phyloP scores from a whole-genome alignment of 2,329 filamentous ascomycete genomes.

The Purpureocillium lavendulum region DNA sequence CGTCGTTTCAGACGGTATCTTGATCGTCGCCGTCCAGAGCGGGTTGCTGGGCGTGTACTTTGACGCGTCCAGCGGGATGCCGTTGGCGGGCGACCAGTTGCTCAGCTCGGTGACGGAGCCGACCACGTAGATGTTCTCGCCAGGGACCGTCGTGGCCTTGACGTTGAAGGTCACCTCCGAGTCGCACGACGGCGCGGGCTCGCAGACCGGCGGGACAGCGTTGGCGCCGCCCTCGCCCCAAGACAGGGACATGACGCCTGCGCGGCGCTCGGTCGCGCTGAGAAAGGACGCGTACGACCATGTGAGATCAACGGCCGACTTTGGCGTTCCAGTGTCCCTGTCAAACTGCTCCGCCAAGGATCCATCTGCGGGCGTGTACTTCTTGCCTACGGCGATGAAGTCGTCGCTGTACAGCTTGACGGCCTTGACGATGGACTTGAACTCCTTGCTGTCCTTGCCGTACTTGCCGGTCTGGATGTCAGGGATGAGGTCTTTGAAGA shows the following conservation, averaged over 20 bases:
- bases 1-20: slow-evolving; percentile 39
- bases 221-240: slow-evolving; percentile 32
- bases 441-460: slow-evolving; percentile 34
- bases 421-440: slow-evolving; percentile 46
- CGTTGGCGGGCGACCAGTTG: slow-evolving; percentile 27
- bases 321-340: slow-evolving; percentile 36
- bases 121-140: slow-evolving; percentile 12
- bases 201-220: slow-evolving; percentile 9
- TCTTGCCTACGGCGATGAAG: slow-evolving; percentile 51
- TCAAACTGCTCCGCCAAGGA: slow-evolving; percentile 58
- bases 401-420: slow-evolving; percentile 49
- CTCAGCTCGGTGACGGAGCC: slow-evolving; percentile 28
- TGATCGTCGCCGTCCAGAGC: slow-evolving; percentile 45
- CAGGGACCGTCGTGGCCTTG: slow-evolving; percentile 6
- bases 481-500: slow-evolving; percentile 60
- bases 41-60: slow-evolving; percentile 46
- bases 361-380: slow-evolving; percentile 54
- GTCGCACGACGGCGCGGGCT: slow-evolving; percentile 15
- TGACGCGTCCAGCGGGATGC: slow-evolving; percentile 39
- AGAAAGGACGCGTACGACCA: slow-evolving; percentile 65
- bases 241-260: slow-evolving; percentile 40
- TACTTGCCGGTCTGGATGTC: slow-evolving; percentile 56
- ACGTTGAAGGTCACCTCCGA: slow-evolving; percentile 13
- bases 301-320: slow-evolving; percentile 59
- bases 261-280: slow-evolving; percentile 46